Evolutionary conservation across 2,329 filamentous ascomycete species (phyloP), one percentile per base, ranked within the genome.

Genomic region (Ophiosphaerella korrae): DNA sequence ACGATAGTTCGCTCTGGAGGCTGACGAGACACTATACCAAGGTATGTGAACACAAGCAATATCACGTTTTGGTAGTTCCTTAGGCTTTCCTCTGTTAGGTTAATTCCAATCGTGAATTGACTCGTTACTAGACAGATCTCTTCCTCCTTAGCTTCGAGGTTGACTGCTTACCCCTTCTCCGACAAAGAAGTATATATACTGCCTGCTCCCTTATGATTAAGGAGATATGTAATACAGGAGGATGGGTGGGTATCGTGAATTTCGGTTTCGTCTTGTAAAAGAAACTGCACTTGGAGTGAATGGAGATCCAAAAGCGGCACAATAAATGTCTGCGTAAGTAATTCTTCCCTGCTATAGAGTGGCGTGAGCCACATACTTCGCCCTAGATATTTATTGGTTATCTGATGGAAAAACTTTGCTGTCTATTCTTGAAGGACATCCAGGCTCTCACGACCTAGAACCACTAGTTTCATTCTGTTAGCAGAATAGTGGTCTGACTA

Each of bases 151-250:
- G 91, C 89, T 38, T 88, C 90, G 2, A 97, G 79, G 2, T 86
- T 85, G 64, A 92, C 94, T 3, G 88, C 91, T 90, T 92, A 96
- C 7, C 92, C 92, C 74, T 92, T 94, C 86, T 73, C 96, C 96
- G 73, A 96, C 83, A 71, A 94, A 92, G 2, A n/a, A n/a, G 92
- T 86, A 76, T 97, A 85, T 65, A 97, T 89, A 72, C 92, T 96
- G 3, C 92, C 92, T 1, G 92, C 92, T 0, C 92, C 92, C 73
- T 97, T 92, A 63, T 97, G 92, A 4, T 92, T 92, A 55, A 97
- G 89, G 45, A 97, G 77, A 67, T 97, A 92, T 65, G 88, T 89
- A 52, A 96, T 85, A 68, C 96, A 97, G 53, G 88, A 84, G 57
- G 88, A 89, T 0, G 92, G 92, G 58, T 94, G 89, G 7, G 87